These are phyloP conservation scores for Penicillium dipodomyicola DNA, from an alignment of 495 filamentous ascomycete genomes.

Conservation along the genomic window DNA sequence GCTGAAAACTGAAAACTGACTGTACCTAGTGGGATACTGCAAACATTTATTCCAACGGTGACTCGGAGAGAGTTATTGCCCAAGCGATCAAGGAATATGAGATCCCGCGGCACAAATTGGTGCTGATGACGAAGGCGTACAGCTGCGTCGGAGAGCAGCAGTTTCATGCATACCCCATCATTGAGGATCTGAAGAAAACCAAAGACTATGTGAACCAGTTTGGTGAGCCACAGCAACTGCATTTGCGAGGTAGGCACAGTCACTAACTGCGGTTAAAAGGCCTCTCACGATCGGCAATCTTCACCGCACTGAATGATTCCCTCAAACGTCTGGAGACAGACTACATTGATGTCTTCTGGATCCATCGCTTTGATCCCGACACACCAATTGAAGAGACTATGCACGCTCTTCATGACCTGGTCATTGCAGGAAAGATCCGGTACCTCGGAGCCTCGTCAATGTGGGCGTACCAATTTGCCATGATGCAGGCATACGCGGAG, in stretches of 20 bases:
- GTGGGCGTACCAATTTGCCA: constrained; percentile 20
- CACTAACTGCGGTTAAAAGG: constrained; percentile 26
- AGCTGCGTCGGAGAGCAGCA: constrained; percentile 3
- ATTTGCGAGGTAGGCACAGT: not conserved
- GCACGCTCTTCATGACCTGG: constrained; percentile 67
- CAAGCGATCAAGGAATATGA: constrained; percentile 68
- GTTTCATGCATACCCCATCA: not conserved
- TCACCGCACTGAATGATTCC: constrained; percentile 59
- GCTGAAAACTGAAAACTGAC: not conserved
- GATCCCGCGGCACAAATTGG: constrained; percentile 66
- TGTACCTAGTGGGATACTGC: constrained; percentile 13
- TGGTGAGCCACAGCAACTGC: constrained; percentile 19
- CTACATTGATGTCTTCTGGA: constrained; percentile 66
- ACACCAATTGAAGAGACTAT: constrained; percentile 69
- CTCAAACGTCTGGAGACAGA: constrained; percentile 55
- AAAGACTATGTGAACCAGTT: constrained; percentile 39
- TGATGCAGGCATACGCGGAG: constrained; percentile 37
- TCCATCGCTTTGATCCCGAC: constrained; percentile 56
- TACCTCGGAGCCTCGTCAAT: constrained; percentile 60
- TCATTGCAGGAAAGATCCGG: constrained; percentile 60
- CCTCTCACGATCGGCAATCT: constrained; percentile 55
- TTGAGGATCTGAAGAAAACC: not conserved
- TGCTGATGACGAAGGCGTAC: constrained; percentile 63
- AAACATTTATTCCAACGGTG: constrained; percentile 64
- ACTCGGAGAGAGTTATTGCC: constrained; percentile 65